Conservation (phyloP, 2,329 filamentous ascomycete genomes). For the Stemphylium lycopersici region DNA sequence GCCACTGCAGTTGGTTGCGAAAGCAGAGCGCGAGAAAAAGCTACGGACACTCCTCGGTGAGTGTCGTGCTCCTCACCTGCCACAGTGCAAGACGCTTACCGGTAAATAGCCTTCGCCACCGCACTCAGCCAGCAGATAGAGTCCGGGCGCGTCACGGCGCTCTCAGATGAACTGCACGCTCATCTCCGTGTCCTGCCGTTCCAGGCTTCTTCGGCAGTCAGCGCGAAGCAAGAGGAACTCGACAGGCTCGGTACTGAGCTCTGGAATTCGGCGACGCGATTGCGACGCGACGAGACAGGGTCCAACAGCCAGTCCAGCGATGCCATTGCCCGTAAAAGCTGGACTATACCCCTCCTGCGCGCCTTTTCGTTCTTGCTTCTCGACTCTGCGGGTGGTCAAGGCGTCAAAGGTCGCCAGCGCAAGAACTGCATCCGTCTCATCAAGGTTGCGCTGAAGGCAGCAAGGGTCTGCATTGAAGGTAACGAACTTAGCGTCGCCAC, state of each 20-base stretch:
- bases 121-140: conserved; percentile 34
- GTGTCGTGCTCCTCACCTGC: conserved; percentile 8
- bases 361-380: conserved; percentile 72
- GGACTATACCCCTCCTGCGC: conserved; percentile 48
- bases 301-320: conserved; percentile 41
- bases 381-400: conserved; percentile 50
- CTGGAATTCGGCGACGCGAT: conserved; percentile 70
- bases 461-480: conserved; percentile 66
- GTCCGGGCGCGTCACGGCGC: conserved; percentile 20
- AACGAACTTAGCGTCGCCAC: conserved; percentile 64
- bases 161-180: conserved; percentile 45
- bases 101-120: conserved; percentile 41
- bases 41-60: conserved; percentile 40
- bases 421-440: conserved; percentile 61
- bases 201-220: conserved; percentile 28
- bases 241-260: conserved; percentile 63
- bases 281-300: conserved; percentile 41
- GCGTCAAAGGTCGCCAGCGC: conserved; percentile 23
- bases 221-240: conserved; percentile 55
- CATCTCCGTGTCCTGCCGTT: conserved; percentile 53
- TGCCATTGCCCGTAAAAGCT: conserved; percentile 24
- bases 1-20: conserved; percentile 25
- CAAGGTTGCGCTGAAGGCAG: conserved; percentile 70
- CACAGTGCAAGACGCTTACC: conserved; percentile 11
- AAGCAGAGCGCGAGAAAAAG: conserved; percentile 46